Base-by-base conservation (phyloP, 129 eudicot species). In the Flaveria trinervia region DNA sequence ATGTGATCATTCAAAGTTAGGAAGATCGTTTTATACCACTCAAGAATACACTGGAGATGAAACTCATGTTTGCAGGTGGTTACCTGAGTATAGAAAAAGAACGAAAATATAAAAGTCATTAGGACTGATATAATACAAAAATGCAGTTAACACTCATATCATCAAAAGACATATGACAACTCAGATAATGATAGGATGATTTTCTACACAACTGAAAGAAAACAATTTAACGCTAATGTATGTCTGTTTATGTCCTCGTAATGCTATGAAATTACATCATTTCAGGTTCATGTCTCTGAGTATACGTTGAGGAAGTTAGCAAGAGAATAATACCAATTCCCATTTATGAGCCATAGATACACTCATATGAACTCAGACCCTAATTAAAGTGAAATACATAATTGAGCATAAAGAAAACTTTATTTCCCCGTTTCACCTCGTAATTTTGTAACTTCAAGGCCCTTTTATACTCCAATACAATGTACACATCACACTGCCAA, bases 31-130 rank as follows among this genome's bases (percentile, higher is more conserved):
- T 55, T 81, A 17, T 86, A 91, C 97, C 97, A 91, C 74, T 91
- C 97, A 83, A 91, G 90, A 49, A 91, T 91, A 78, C 97, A 91
- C 64, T 91, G 97, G 75, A 91, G 89, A 83, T 91, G 97, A 85
- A 86, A 91, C 77, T 88, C 97, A 75, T 91, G 97, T 82, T 86
- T 91, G 84, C 97, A 91, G 48, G 71, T 84, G 39, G 92, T 91
- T 49, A 88, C 88, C 94, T 91, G 85, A 62, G 44, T 69, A 54
- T 3, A 49, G 26, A 25, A 39, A 74, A 17, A 14, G 71, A 79
- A 22, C 54, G 70, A 54, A 48, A 23, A 33, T 3, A 69, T 46
- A 18, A 30, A 62, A 78, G 36, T 49, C 46, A 56, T 9, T 60
- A 64, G 23, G 26, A 67, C 20, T 17, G 7, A 28, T 26, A 3